These are phyloP conservation scores for Eleusine coracana DNA, from an alignment of 176 grass and related monocot genomes.

Conservation along the genomic window DNA sequence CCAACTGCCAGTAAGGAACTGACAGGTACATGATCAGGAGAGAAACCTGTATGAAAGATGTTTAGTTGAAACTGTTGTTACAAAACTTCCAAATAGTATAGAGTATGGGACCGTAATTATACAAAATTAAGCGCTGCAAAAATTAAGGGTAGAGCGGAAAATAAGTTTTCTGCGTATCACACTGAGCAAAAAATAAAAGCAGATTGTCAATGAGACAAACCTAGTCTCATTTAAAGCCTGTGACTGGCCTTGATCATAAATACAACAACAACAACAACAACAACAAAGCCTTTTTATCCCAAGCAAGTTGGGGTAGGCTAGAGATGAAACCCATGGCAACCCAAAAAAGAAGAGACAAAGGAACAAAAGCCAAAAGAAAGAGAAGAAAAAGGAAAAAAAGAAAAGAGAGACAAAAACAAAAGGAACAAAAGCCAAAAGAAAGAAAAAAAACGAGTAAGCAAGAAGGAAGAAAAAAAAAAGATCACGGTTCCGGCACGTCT, in stretches of 20 bases:
- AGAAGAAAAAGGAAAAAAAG: too few relatives aligned
- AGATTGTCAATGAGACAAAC: neutral
- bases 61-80: slow-evolving; percentile 14
- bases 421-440: too few relatives aligned
- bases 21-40: slow-evolving; percentile 50
- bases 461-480: too few relatives aligned
- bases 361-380: too few relatives aligned
- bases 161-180: neutral
- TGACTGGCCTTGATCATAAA: neutral
- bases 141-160: neutral
- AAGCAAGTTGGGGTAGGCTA: too few relatives aligned
- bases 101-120: neutral
- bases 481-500: too few relatives aligned
- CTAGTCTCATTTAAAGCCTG: neutral
- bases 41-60: slow-evolving; percentile 48
- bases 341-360: too few relatives aligned
- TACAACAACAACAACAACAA: too few relatives aligned
- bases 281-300: too few relatives aligned
- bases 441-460: too few relatives aligned
- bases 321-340: too few relatives aligned
- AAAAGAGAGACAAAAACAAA: too few relatives aligned
- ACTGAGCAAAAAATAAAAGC: slow-evolving; percentile 1
- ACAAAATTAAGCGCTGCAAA: slow-evolving; percentile 13
- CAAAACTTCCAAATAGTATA: neutral
- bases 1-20: slow-evolving; percentile 63